Evolutionary conservation across 305 asterid genomes (phyloP).

Genomic region (Fraxinus velutina): DNA sequence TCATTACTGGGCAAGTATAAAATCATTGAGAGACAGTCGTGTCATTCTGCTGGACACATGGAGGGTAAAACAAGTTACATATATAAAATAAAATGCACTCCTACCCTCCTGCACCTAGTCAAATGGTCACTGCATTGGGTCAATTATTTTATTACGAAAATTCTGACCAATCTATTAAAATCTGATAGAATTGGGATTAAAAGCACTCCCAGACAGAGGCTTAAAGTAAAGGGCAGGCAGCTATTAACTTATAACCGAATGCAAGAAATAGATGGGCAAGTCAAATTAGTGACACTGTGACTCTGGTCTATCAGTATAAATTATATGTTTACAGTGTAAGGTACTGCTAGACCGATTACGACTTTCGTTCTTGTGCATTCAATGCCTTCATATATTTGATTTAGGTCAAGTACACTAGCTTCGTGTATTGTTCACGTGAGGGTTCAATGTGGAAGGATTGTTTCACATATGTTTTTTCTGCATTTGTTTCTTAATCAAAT

Average conservation of each 20-base stretch:
- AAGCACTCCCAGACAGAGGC: too few species aligned
- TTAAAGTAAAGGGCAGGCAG: not conserved
- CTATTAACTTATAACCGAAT: constrained; percentile 14
- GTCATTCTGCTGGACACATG: too few species aligned
- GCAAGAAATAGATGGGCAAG: constrained; percentile 18
- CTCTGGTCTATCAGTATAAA: constrained; percentile 1
- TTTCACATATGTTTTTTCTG: not conserved
- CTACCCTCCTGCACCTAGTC: too few species aligned
- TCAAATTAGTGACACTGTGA: constrained; percentile 10
- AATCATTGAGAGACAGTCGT: too few species aligned
- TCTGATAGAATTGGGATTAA: too few species aligned
- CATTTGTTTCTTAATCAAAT: not conserved
- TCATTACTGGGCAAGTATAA: too few species aligned
- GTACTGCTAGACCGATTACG: not conserved
- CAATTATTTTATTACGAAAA: too few species aligned
- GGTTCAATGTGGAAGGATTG: not conserved
- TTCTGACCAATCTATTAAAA: too few species aligned
- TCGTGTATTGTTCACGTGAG: constrained; percentile 1
- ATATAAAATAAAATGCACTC: too few species aligned
- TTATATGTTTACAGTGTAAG: not conserved
- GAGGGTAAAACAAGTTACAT: too few species aligned
- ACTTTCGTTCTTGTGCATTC: not conserved
- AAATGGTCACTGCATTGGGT: too few species aligned
- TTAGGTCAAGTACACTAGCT: not conserved
- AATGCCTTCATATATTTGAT: not conserved